Percentiles rank a stretch among this genome's conserved stretches.
Conservation (phyloP, 805 yeast genomes). For the Teunomyces gatunensis region DNA sequence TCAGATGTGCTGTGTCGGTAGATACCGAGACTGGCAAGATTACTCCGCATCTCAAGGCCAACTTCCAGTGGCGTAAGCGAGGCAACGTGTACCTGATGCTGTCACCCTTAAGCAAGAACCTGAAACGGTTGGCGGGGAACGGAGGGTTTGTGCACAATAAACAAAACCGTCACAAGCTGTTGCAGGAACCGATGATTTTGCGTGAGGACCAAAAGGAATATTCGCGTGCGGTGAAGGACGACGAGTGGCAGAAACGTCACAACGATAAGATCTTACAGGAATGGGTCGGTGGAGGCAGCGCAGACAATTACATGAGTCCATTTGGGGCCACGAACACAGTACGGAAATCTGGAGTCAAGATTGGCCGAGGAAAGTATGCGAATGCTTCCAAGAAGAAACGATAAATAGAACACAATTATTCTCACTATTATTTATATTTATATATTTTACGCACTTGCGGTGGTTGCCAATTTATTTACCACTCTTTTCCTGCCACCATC, state of each 20-base stretch:
- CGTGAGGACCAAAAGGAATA: conserved; percentile 96
- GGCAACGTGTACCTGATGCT: conserved; percentile 83
- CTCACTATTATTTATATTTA: no score
- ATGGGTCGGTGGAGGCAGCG: conserved; percentile 94
- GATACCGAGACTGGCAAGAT: conserved; percentile 75
- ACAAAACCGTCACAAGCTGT: conserved; percentile 49
- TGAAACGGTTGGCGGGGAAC: conserved; percentile 70
- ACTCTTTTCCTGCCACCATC: no score
- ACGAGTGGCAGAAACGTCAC: conserved; percentile 80
- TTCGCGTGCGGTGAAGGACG: conserved; percentile 79
- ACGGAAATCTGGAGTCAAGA: conserved; percentile 61
- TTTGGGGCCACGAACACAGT: conserved; percentile 47
- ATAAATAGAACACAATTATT: no score
- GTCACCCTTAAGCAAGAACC: conserved; percentile 80
- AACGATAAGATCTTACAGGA: conserved; percentile 82
- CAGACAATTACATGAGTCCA: conserved; percentile 87
- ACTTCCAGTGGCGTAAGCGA: conserved; percentile 90
- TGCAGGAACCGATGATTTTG: conserved; percentile 53
- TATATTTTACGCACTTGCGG: no score
- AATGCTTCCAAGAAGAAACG: conserved; percentile 52
- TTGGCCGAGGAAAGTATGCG: conserved; percentile 83
- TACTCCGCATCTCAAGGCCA: conserved; percentile 83
- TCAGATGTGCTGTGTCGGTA: conserved; percentile 88
- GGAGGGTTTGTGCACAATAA: conserved; percentile 77
- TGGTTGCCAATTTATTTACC: no score